Base-by-base conservation (phyloP, 2,329 filamentous ascomycete genomes). In the Neophaeococcomyces mojaviensis region DNA sequence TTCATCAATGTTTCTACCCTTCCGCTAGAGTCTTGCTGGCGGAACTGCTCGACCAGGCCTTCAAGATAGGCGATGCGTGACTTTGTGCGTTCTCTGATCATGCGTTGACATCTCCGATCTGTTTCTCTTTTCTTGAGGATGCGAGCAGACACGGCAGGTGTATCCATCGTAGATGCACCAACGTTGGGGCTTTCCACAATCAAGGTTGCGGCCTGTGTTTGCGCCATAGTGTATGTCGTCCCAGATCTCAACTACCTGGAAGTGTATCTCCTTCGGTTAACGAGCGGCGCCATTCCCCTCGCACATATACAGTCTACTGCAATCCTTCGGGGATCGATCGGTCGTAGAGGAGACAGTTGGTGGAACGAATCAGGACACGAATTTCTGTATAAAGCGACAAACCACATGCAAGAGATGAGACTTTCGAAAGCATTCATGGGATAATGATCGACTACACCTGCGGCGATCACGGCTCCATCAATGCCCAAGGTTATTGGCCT, bases 61-160 rank as follows among this genome's bases (percentile, higher is more conserved):
- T 57, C 55, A 24, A 57, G 52, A 43, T 57, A 54, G 47, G 55
- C 51, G 20, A 57, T 57, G n/a, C 52, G 49, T 28, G 48, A 45
- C 35, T 54, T 54, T 10, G 55, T 57, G n/a, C 55, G 49, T 39
- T 57, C 55, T 32, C 55, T 46, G 42, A 54, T 54, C 47, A 55
- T 52, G 19, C 55, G 55, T 31, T 57, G 55, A 43, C 55, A 57
- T 44, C 48, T 43, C 43, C 55, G 49, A 38, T 57, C 55, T 32
- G 55, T 55, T 44, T 57, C 55, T 42, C 55, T 48, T 32, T 57
- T 57, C 49, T 55, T 55, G 38, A 57, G 37, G 3, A 54, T 46
- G 16, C 55, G 51, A 5, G 55, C 41, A 37, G 41, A 37, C 15
- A 44, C 32, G 16, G 41, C 15, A 18, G 13, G 12, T 3, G 32